Percentiles rank a stretch among this genome's conserved stretches.
Evolutionary conservation across 2,329 filamentous ascomycete genomes (phyloP).

Genomic region (Thyridium curvatum): DNA sequence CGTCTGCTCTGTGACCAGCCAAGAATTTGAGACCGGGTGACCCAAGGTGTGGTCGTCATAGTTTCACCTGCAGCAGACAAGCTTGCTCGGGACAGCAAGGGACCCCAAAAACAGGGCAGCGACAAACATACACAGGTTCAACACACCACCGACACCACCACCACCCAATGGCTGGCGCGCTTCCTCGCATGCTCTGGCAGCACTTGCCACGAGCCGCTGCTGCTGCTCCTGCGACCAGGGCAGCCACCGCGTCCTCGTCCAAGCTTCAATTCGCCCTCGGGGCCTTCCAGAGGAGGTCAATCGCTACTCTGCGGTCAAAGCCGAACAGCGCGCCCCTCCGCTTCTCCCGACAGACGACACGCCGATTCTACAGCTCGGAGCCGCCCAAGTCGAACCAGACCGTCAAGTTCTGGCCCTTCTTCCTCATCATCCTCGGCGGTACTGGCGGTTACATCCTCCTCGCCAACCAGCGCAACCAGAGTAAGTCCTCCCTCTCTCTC

Average conservation of each 20-base stretch:
- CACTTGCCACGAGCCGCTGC: conserved; percentile 2
- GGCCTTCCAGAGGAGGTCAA: background rate
- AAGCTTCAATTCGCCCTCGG: background rate
- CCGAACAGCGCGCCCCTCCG: too few species aligned
- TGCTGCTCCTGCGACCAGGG: background rate
- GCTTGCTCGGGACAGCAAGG: background rate
- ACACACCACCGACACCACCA: background rate
- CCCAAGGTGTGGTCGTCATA: background rate
- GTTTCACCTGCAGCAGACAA: background rate
- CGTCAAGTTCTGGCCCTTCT: conserved; percentile 55
- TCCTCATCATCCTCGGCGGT: conserved; percentile 40
- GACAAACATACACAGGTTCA: background rate
- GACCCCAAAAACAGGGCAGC: background rate
- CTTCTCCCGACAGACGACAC: too few species aligned
- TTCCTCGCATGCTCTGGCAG: conserved; percentile 5
- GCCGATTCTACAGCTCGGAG: too few species aligned
- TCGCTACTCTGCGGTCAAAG: too few species aligned
- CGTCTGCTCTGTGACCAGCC: too few species aligned
- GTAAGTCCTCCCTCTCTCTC: conserved; percentile 25
- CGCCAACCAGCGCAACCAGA: conserved; percentile 38
- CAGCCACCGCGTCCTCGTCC: background rate
- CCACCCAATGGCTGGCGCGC: conserved; percentile 4
- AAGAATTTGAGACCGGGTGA: background rate
- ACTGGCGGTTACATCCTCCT: conserved; percentile 43
- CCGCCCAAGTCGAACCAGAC: conserved; percentile 8